These are phyloP conservation scores for Coemansia nantahalensis DNA, from an alignment of 192 early-diverging fungal species.

Conservation along the genomic window DNA sequence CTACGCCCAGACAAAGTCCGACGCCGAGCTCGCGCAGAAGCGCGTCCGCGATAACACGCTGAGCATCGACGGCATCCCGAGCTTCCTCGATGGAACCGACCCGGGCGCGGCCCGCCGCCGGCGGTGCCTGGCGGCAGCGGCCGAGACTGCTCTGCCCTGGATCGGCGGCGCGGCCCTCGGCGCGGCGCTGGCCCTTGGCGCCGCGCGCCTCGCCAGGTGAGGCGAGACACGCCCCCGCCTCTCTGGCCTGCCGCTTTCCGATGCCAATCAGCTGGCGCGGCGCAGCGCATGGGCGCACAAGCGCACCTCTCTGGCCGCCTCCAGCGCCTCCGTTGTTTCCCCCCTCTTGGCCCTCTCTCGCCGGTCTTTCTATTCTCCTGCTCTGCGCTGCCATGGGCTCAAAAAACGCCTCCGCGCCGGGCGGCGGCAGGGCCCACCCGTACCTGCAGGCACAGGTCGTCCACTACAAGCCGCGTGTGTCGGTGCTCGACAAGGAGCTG, in stretches of 20 bases:
- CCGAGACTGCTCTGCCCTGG: constrained; percentile 21
- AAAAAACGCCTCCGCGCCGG: too few relatives aligned
- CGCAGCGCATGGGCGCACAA: too few relatives aligned
- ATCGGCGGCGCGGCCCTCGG: constrained; percentile 36
- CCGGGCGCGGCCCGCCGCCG: not conserved
- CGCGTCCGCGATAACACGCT: constrained; percentile 44
- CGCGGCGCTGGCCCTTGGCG: constrained; percentile 13
- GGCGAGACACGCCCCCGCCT: too few relatives aligned
- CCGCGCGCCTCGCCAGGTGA: not conserved
- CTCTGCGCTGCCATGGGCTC: too few relatives aligned
- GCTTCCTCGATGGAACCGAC: constrained; percentile 29
- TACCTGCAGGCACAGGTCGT: constrained; percentile 56
- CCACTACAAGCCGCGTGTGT: constrained; percentile 62
- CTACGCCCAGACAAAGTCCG: constrained; percentile 32
- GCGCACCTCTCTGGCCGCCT: too few relatives aligned
- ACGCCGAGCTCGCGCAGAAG: constrained; percentile 28
- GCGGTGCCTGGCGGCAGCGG: not conserved
- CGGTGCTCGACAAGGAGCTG: constrained; percentile 79
- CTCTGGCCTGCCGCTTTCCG: too few relatives aligned
- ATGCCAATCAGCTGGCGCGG: too few relatives aligned
- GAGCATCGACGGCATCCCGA: constrained; percentile 63
- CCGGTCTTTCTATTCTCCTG: too few relatives aligned
- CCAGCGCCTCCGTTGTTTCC: too few relatives aligned
- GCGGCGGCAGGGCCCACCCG: constrained; percentile 24
- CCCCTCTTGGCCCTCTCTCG: too few relatives aligned